Evolutionary conservation across 345 rosid species (phyloP).

Genomic region (Lepidium sativum): DNA sequence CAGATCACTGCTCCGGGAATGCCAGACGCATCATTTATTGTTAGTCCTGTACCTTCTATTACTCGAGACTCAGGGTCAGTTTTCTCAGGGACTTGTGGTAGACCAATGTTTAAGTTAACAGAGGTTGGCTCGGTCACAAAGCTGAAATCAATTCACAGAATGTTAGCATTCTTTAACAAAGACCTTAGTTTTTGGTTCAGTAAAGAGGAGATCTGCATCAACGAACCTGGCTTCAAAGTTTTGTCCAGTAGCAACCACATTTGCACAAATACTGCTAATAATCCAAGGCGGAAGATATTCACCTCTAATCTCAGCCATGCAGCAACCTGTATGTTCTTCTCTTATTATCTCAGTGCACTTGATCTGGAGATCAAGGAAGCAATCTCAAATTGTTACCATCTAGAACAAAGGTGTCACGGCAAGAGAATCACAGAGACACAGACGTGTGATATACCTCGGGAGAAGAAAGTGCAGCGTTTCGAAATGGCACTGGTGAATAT

Average conservation of each 20-base stretch:
- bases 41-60: slow-evolving; percentile 19
- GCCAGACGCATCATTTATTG: slow-evolving; percentile 24
- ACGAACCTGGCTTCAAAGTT: slow-evolving; percentile 74
- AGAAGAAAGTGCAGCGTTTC: slow-evolving; percentile 68
- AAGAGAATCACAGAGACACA: not conserved
- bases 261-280: slow-evolving; percentile 51
- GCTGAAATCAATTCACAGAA: slow-evolving; percentile 33
- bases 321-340: slow-evolving; percentile 32
- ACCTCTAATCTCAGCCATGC: slow-evolving; percentile 59
- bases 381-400: not conserved
- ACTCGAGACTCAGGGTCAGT: slow-evolving; percentile 25
- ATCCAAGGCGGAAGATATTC: slow-evolving; percentile 84
- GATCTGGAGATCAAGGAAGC: slow-evolving; percentile 44
- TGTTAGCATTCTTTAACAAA: slow-evolving; percentile 1
- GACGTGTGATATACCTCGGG: slow-evolving; percentile 49
- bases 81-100: slow-evolving; percentile 28
- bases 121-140: slow-evolving; percentile 60
- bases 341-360: slow-evolving; percentile 58
- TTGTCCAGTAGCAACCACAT: slow-evolving; percentile 43
- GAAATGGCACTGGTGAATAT: slow-evolving; percentile 75
- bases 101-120: slow-evolving; percentile 63
- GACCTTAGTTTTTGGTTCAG: not conserved
- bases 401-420: not conserved
- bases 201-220: not conserved
- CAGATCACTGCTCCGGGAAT: slow-evolving; percentile 39